Base-by-base conservation (phyloP, 345 rosid species). In the Excoecaria cochinchinensis region DNA sequence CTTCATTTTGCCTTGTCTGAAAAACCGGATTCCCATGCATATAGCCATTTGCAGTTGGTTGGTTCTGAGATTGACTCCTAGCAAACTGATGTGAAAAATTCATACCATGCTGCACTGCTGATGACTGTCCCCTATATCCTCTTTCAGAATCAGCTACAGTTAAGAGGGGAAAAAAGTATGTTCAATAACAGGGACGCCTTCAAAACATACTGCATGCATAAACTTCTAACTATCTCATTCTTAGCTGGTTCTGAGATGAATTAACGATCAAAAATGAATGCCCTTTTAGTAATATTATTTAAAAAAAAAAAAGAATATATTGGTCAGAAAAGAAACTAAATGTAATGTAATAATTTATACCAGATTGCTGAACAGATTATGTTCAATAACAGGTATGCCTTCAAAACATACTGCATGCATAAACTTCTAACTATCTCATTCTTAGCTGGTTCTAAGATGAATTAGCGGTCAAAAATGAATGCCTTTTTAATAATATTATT, bases 41-140 rank as follows among this genome's bases (percentile, higher is more conserved):
- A 79, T 85, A 89, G 74, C 95, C 97, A 88, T 87, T 95, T 71
- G 79, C 58, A 66, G 84, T 75, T 46, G 87, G 89, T 74, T 86
- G 92, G 66, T 74, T 86, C 78, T 89, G 97, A 40, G 86, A 76
- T 57, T 82, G 89, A 63, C 80, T 79, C 86, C 88, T 86, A 47
- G 90, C 71, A 77, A 79, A 81, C 62, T 90, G 97, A 53, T 85
- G 90, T 10, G 84, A 72, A 79, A 84, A 78, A 78, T 72, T 84
- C 72, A 90, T 58, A 62, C 88, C 94, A 80, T 88, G 90, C 66
- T 85, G 87, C 77, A 85, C 59, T 52, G 77, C 79, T 78, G 89
- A 87, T 69, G 91, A 81, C 42, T 85, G 90, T 81, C 81, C 80
- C 47, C 83, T 83, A 79, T 85, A 84, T 63, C 84, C 83, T 82